Conservation (phyloP, 164 flowering plant species). For the Cinnamomum micranthum region DNA sequence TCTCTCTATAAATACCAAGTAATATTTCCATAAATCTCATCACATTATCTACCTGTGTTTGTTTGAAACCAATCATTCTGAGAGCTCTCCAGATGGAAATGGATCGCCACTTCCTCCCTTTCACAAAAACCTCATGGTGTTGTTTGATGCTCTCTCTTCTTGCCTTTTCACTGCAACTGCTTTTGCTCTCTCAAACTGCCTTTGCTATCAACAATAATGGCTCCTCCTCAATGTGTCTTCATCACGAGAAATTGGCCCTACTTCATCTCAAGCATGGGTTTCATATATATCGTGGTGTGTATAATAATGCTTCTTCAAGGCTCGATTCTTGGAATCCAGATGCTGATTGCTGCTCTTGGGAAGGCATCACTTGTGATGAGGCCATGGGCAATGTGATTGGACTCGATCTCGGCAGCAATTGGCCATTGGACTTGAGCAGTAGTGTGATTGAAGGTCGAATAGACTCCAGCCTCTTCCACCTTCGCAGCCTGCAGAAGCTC, state of each 20-base stretch:
- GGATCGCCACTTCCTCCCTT: background rate
- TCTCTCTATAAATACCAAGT: too few relatives aligned
- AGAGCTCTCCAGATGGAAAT: too few relatives aligned
- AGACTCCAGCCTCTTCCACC: background rate
- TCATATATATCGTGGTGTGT: too few relatives aligned
- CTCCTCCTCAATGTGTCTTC: background rate
- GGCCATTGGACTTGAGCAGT: too few relatives aligned
- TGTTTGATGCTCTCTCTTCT: background rate
- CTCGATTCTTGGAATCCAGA: slow-evolving; percentile 29
- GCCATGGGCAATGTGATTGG: slow-evolving; percentile 25
- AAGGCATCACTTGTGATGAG: slow-evolving; percentile 28
- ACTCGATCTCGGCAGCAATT: slow-evolving; percentile 18
- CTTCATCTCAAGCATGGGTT: slow-evolving; percentile 2
- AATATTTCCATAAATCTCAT: too few relatives aligned
- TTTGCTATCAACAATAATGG: background rate
- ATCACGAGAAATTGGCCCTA: background rate
- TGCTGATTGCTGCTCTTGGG: slow-evolving; percentile 34
- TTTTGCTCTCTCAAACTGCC: background rate
- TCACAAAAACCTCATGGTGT: background rate
- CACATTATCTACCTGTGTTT: too few relatives aligned
- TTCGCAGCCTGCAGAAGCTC: background rate
- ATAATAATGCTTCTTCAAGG: background rate
- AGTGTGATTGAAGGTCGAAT: slow-evolving; percentile 19
- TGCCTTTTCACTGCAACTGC: background rate
- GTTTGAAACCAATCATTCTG: too few relatives aligned